Evolutionary conservation across 139 green algal species (phyloP), one percentile per base, ranked within the genome.

Genomic region (Volvox africanus): DNA sequence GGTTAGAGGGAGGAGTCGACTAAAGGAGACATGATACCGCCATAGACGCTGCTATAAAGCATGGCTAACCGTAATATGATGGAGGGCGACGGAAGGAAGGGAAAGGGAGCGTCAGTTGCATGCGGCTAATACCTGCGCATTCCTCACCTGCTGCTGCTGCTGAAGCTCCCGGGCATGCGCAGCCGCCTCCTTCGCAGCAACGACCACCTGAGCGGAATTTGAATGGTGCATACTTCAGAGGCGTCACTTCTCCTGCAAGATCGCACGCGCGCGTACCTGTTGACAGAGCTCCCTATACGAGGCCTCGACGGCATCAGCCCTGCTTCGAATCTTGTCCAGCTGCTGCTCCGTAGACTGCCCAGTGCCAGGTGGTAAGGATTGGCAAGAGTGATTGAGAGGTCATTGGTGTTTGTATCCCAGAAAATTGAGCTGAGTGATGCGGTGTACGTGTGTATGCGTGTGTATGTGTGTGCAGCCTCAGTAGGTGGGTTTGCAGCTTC

Each of bases 201-300:
- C 86, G 3, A 50, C 21, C 37, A 82, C 86, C 73, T 89, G 37
- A n/a, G 71, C 33, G 1, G 71, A 36, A 79, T 79, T 79, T 30
- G 71, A 79, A 28, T 73, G 5, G 65, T 12, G 16, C 11, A 73
- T 28, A 2, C 65, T 73, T 73, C 2, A 73, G 5, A 73, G 11
- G 65, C 65, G 65, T 55, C 44, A 55, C 9, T 55, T 55, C 44
- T 9, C 44, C 44, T 9, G 44, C 5, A 55, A 55, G 44, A 9
- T 55, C 44, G 9, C 44, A 55, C 5, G 44, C 9, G 12, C 65
- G 35, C 71, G 14, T 30, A 90, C 86, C 86, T 90, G 86, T 24
- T 90, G 73, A 24, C 50, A 67, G 16, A 90, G 73, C 50, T 83
- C 22, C 30, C 0, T 17, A 33, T 65, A 83, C 1, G 73, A 65